phyloP scores from a whole-genome alignment of 495 filamentous ascomycete genomes.

The Beverwykella pulmonaria region DNA sequence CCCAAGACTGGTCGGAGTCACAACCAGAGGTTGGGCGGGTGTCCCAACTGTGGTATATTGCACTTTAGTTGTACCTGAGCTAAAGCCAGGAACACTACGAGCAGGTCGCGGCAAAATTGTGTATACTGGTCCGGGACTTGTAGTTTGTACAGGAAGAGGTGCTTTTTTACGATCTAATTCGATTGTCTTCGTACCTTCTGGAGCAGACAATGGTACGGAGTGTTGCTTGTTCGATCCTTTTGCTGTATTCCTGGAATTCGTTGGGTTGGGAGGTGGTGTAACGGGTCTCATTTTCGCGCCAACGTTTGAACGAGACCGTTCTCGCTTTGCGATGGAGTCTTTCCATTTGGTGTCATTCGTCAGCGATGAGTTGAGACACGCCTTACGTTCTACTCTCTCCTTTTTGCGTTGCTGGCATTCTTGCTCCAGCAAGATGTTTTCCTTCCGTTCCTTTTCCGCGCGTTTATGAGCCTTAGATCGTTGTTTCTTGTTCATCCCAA shows the following conservation, averaged over 20 bases:
- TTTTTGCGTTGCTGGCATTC: background rate
- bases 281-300: constrained; percentile 7
- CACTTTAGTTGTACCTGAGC: background rate
- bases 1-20: background rate
- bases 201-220: too few relatives aligned
- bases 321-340: background rate
- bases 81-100: too few relatives aligned
- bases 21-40: background rate
- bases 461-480: background rate
- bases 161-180: background rate
- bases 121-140: too few relatives aligned
- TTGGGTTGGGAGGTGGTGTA: background rate
- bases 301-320: constrained; percentile 6
- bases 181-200: too few relatives aligned
- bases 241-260: background rate
- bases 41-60: background rate
- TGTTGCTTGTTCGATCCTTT: background rate
- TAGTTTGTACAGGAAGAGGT: background rate
- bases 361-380: background rate
- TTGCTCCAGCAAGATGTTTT: background rate
- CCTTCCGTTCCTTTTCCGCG: background rate
- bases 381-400: background rate
- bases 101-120: too few relatives aligned
- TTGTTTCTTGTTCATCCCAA: constrained; percentile 9
- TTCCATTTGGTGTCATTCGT: background rate